phyloP scores from a whole-genome alignment of 441 rosid species.

The Omphalea diandra region DNA sequence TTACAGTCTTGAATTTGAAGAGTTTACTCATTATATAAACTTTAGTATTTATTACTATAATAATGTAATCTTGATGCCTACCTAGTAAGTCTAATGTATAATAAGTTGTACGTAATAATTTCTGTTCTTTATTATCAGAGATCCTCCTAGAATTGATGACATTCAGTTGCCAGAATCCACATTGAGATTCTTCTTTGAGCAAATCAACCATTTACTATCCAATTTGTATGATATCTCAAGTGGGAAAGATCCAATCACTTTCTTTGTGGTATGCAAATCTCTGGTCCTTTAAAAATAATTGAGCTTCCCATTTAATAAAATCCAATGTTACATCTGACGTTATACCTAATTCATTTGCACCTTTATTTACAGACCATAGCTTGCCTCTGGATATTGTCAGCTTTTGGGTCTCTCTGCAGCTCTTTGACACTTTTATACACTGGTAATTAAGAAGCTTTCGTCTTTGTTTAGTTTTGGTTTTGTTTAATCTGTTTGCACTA shows the following conservation, averaged over 20 bases:
- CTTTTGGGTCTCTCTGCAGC: slow-evolving; percentile 42
- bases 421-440: slow-evolving; percentile 41
- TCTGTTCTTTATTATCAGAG: slow-evolving; percentile 20
- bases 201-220: slow-evolving; percentile 33
- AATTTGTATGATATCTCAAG: slow-evolving; percentile 39
- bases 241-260: slow-evolving; percentile 39
- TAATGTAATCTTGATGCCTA: too few relatives aligned
- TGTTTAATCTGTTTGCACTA: background rate
- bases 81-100: background rate
- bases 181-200: slow-evolving; percentile 26
- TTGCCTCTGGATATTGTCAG: slow-evolving; percentile 47
- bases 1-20: too few relatives aligned
- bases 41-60: too few relatives aligned
- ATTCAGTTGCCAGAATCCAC: slow-evolving; percentile 40
- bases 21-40: too few relatives aligned
- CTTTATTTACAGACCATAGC: slow-evolving; percentile 35
- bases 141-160: slow-evolving; percentile 39
- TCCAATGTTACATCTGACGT: too few relatives aligned
- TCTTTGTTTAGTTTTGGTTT: background rate
- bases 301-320: too few relatives aligned
- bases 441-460: slow-evolving; percentile 39
- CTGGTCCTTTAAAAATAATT: background rate
- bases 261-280: slow-evolving; percentile 36
- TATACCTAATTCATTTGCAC: background rate
- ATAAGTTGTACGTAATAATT: too few relatives aligned